A percentile compares a stretch with the other conserved stretches of the same genome.
Evolutionary conservation across 1,284 basidiomycete species (phyloP).

Genomic region (Schizophyllum amplum): DNA sequence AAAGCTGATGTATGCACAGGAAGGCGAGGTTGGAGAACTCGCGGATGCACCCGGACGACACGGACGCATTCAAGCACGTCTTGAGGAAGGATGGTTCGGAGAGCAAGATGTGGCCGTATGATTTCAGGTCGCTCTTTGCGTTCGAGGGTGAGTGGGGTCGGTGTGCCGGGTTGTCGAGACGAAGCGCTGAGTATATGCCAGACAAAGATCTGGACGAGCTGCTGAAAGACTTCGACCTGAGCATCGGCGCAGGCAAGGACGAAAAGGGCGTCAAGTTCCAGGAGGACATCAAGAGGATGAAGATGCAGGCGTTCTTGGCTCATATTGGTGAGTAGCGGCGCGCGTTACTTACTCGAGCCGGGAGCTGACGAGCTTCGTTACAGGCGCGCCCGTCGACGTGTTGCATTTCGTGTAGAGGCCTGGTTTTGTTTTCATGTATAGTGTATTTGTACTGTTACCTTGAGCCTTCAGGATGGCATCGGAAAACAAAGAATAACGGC

Average conservation of each 20-base stretch:
- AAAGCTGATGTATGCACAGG: constrained; percentile 18
- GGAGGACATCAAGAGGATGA: not conserved
- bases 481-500: too few relatives aligned
- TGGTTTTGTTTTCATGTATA: not conserved
- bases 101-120: constrained; percentile 39
- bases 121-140: constrained; percentile 38
- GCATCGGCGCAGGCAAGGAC: not conserved
- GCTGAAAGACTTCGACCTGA: not conserved
- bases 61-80: constrained; percentile 36
- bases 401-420: not conserved
- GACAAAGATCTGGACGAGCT: not conserved
- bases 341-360: not conserved
- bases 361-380: not conserved
- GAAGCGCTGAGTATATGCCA: not conserved
- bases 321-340: not conserved
- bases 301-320: not conserved
- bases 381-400: not conserved
- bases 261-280: not conserved
- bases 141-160: constrained; percentile 36
- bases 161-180: not conserved
- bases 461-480: too few relatives aligned
- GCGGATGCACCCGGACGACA: constrained; percentile 29
- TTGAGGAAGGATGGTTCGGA: constrained; percentile 37
- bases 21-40: constrained; percentile 44
- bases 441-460: not conserved